These are phyloP conservation scores for Talaromyces borbonicus DNA, from an alignment of 495 filamentous ascomycete species.

Conservation along the genomic window DNA sequence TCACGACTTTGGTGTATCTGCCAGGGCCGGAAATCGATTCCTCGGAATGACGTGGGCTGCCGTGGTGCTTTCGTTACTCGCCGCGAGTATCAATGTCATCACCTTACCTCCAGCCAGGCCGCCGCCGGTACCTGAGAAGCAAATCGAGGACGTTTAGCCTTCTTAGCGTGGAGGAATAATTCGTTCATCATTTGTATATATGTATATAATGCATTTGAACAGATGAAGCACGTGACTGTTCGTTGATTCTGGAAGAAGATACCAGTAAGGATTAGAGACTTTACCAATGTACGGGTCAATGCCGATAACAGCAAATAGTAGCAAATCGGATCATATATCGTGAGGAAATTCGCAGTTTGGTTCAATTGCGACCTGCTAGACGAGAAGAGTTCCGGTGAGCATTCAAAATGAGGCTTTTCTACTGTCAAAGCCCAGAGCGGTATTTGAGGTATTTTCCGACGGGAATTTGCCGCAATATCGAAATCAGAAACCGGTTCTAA, in stretches of 20 bases:
- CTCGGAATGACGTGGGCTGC: conserved; percentile 53
- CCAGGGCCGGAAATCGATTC: conserved; percentile 45
- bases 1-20: conserved; percentile 41
- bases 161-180: too few species aligned
- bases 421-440: too few species aligned
- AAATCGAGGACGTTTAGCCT: conserved; percentile 4
- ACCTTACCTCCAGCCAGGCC: conserved; percentile 2
- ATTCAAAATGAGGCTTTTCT: too few species aligned
- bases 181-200: background rate
- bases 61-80: conserved; percentile 39
- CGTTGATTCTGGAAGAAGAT: background rate
- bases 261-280: too few species aligned
- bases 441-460: background rate
- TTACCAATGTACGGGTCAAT: too few species aligned
- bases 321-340: too few species aligned
- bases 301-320: too few species aligned
- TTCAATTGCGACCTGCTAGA: too few species aligned
- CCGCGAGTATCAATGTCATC: conserved; percentile 9
- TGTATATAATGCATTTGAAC: background rate
- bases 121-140: background rate
- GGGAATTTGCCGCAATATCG: background rate
- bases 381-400: too few species aligned
- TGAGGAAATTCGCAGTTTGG: too few species aligned
- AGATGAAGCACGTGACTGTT: background rate
- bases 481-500: background rate